phyloP scores from a whole-genome alignment of 768 basidiomycete genomes.

The Russula dissimulans region DNA sequence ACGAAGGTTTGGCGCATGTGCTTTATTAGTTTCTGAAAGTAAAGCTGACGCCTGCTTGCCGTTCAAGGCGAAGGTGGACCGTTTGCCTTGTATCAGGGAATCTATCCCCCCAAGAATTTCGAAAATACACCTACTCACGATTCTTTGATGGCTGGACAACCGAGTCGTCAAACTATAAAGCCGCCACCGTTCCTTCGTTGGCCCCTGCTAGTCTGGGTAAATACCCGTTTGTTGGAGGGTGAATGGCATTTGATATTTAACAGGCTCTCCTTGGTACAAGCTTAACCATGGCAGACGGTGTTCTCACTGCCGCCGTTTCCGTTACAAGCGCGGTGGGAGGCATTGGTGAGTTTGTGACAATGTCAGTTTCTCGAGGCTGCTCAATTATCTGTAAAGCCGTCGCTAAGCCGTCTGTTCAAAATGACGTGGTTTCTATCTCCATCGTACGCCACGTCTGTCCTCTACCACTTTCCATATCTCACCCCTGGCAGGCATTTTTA shows the following conservation, averaged over 20 bases:
- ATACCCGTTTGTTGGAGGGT: not conserved
- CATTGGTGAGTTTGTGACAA: slow-evolving; percentile 27
- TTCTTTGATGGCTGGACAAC: slow-evolving; percentile 17
- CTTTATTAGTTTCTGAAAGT: not conserved
- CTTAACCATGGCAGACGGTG: slow-evolving; percentile 58
- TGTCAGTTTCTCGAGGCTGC: not conserved
- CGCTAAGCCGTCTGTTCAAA: slow-evolving; percentile 39
- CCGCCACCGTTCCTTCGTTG: slow-evolving; percentile 30
- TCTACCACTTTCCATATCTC: not conserved
- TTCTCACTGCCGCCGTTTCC: slow-evolving; percentile 61
- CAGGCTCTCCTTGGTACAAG: slow-evolving; percentile 57
- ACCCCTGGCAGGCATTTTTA: slow-evolving; percentile 38
- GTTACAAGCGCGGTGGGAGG: slow-evolving; percentile 61
- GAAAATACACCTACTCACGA: slow-evolving; percentile 18
- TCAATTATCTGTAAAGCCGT: slow-evolving; percentile 29
- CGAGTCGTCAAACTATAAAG: not conserved
- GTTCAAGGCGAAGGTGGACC: slow-evolving; percentile 54
- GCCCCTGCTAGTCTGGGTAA: slow-evolving; percentile 49
- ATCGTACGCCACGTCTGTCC: slow-evolving; percentile 32
- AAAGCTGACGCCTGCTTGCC: slow-evolving; percentile 2
- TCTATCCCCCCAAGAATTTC: slow-evolving; percentile 38
- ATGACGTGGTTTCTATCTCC: slow-evolving; percentile 47
- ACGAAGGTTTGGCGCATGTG: slow-evolving; percentile 33
- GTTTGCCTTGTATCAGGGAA: slow-evolving; percentile 54
- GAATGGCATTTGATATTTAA: not conserved